Base-by-base conservation (phyloP, 768 basidiomycete species). In the Russula brevipes region DNA sequence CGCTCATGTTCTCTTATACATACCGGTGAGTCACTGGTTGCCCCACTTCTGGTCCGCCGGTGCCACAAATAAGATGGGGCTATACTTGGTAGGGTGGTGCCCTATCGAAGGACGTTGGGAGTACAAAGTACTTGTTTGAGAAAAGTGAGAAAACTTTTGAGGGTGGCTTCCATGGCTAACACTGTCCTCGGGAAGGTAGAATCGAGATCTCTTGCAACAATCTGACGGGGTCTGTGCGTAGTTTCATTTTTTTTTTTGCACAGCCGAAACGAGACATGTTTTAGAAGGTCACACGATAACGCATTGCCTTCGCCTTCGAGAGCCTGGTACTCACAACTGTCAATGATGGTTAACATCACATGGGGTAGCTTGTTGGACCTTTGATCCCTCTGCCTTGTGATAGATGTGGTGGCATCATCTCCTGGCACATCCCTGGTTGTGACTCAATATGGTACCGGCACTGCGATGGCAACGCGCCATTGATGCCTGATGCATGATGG, bases 131-230 rank as follows among this genome's bases (percentile, higher is more conserved):
- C 11, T 24, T 24, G 42, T 30, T 41, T 30, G 24, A 53, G 24
- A 24, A 24, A 24, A 24, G 24, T 57, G 45, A 44, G 57, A 49
- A 59, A 53, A 54, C 42, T 52, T 59, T 63, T 35, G 57, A n/a
- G 62, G 62, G 57, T 42, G 46, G 35, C 57, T 63, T 54, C 52
- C 52, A 30, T 17, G 30, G 44, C 35, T 38, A 35, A 51, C 9
- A 30, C 35, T 35, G 24, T 9, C 19, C n/a, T 45, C 44, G 2
- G n/a, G 50, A 36, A 47, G 55, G 41, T 42, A 41, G n/a, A 30
- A 52, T 24, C 19, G 42, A 41, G 35, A 53, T 5, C 47, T 33
- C 47, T 30, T 16, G 24, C 6, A 36, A 35, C 42, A 16, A 10
- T 41, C 38, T 24, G 6, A n/a, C 2, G 3, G 19, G 46, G 39